These are phyloP conservation scores for Lactuca saligna DNA, from an alignment of 129 eudicot species.

Conservation along the genomic window DNA sequence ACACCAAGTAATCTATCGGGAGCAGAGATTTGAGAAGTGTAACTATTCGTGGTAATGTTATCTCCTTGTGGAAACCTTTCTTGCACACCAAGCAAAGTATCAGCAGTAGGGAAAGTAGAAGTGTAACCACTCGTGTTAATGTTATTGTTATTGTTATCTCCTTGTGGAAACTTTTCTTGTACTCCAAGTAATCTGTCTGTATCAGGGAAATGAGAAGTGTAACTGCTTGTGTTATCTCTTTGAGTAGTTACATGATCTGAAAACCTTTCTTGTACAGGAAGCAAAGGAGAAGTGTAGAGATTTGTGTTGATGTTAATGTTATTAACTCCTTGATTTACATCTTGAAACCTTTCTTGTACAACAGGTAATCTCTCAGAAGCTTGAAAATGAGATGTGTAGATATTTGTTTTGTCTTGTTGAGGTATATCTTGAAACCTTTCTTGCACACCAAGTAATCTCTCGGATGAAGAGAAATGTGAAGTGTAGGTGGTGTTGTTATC, in stretches of 20 bases:
- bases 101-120: conserved; percentile 58
- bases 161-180: conserved; percentile 34
- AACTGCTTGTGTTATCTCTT: conserved; percentile 12
- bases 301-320: background rate
- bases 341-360: background rate
- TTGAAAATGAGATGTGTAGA: no score
- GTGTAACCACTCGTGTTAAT: conserved; percentile 21
- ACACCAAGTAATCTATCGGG: background rate
- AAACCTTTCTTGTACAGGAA: no score
- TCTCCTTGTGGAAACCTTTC: conserved; percentile 44
- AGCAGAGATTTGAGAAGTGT: background rate
- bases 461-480: background rate
- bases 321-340: background rate
- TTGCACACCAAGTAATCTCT: no score
- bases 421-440: no score
- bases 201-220: conserved; percentile 44
- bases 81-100: conserved; percentile 46
- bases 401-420: no score
- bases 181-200: conserved; percentile 59
- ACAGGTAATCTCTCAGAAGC: no score
- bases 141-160: conserved; percentile 48
- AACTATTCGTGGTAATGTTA: conserved; percentile 49
- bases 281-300: background rate
- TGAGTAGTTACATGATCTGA: background rate
- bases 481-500: background rate